Evolutionary conservation across 345 rosid genomes (phyloP).

Genomic region (Cochlearia excelsa): DNA sequence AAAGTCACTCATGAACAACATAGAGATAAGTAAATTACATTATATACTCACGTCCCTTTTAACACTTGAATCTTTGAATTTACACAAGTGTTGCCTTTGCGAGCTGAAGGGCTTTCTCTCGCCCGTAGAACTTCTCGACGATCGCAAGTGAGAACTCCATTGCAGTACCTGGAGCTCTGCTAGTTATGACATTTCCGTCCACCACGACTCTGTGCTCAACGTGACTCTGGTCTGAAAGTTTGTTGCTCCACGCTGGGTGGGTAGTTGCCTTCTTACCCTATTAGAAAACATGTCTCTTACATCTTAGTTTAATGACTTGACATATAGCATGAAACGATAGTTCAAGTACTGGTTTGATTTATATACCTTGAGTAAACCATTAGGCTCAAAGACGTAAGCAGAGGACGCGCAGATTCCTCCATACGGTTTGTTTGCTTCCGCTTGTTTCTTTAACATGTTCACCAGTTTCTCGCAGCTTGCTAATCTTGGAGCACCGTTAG

Average conservation of each 20-base stretch:
- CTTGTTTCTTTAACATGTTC: constrained; percentile 68
- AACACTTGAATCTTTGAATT: background rate
- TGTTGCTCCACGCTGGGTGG: constrained; percentile 63
- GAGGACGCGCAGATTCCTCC: constrained; percentile 97
- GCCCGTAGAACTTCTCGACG: constrained; percentile 81
- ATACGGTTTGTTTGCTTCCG: constrained; percentile 65
- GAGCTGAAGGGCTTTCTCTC: constrained; percentile 65
- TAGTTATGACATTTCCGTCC: constrained; percentile 88
- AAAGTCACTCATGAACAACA: background rate
- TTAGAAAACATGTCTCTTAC: constrained; percentile 11
- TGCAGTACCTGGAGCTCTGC: constrained; percentile 92
- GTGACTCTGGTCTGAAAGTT: constrained; percentile 74
- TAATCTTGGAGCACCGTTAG: constrained; percentile 77
- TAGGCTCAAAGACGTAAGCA: constrained; percentile 74
- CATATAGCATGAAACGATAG: background rate
- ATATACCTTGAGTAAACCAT: constrained; percentile 82
- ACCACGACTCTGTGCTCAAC: constrained; percentile 73
- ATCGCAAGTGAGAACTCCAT: constrained; percentile 88
- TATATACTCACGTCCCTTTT: constrained; percentile 15
- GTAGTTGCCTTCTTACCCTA: constrained; percentile 96
- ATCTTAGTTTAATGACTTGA: constrained; percentile 7
- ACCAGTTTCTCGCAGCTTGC: constrained; percentile 75
- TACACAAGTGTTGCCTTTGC: constrained; percentile 64
- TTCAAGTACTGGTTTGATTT: background rate
- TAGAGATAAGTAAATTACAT: background rate